phyloP scores from a whole-genome alignment of 1,139 yeast species.

The Yamadazyma diospyri region DNA sequence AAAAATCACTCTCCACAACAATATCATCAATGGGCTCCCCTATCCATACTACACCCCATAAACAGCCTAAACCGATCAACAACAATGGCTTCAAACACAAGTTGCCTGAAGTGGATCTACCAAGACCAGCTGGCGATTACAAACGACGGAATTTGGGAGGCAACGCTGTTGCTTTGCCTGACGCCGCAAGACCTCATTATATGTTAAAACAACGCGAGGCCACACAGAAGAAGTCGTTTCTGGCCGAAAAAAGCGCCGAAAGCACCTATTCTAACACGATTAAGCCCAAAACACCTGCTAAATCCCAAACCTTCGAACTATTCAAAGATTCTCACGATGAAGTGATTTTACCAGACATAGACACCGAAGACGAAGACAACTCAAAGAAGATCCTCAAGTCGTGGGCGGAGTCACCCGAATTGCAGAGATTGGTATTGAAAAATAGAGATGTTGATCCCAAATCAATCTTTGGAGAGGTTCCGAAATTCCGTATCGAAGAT shows the following conservation, averaged over 20 bases:
- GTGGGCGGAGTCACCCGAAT: constrained; percentile 73
- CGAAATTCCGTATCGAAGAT: constrained; percentile 64
- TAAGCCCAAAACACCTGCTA: constrained; percentile 9
- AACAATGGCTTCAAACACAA: constrained; percentile 7
- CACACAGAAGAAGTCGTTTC: not conserved
- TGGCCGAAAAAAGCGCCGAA: not conserved
- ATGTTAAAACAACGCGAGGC: constrained; percentile 6
- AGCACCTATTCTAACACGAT: constrained; percentile 2
- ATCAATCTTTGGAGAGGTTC: constrained; percentile 73
- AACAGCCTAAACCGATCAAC: constrained; percentile 1
- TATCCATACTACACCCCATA: constrained; percentile 2
- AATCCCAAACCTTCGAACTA: constrained; percentile 6
- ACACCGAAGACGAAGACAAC: constrained; percentile 58
- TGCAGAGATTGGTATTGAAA: constrained; percentile 46
- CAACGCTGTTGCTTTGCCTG: constrained; percentile 34
- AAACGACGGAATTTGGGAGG: constrained; percentile 18
- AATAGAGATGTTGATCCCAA: constrained; percentile 71
- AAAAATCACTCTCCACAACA: constrained; percentile 4
- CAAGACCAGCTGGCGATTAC: constrained; percentile 8
- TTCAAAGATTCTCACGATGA: constrained; percentile 6
- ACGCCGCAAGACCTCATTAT: constrained; percentile 29
- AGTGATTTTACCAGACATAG: constrained; percentile 41
- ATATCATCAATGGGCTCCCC: too few relatives aligned
- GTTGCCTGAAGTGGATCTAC: constrained; percentile 5
- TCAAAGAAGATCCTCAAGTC: constrained; percentile 47